Evolutionary conservation across 352 stramenopile species (phyloP).

Genomic region (Phytophthora tubulina): DNA sequence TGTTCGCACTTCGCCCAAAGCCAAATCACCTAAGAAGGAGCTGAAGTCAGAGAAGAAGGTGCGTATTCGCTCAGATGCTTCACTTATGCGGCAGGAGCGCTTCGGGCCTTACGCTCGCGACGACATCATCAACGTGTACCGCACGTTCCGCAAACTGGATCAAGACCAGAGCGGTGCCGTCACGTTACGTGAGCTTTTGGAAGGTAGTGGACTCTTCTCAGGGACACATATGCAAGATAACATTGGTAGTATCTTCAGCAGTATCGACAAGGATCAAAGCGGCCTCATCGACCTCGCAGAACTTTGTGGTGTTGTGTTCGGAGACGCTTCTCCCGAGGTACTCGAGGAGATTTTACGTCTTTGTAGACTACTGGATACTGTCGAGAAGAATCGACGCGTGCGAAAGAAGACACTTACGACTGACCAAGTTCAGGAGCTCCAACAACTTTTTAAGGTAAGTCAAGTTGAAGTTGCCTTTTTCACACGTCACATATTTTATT

Average conservation of each 20-base stretch:
- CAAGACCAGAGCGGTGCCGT: constrained; percentile 75
- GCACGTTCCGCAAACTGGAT: constrained; percentile 79
- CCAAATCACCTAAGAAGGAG: constrained; percentile 26
- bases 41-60: constrained; percentile 63
- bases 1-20: constrained; percentile 11
- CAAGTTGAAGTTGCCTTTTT: constrained; percentile 42
- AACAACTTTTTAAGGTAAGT: constrained; percentile 65
- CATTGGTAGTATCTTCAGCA: constrained; percentile 79
- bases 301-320: constrained; percentile 69
- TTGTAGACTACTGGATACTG: constrained; percentile 58
- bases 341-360: constrained; percentile 69
- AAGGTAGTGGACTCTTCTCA: constrained; percentile 67
- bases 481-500: constrained; percentile 32
- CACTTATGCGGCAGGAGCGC: constrained; percentile 66
- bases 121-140: constrained; percentile 77
- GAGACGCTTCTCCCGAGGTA: constrained; percentile 47
- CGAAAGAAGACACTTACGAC: constrained; percentile 65
- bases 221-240: constrained; percentile 76
- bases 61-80: constrained; percentile 66
- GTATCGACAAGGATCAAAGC: constrained; percentile 80
- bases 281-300: constrained; percentile 79
- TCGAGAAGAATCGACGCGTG: constrained; percentile 59
- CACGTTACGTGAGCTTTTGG: constrained; percentile 67
- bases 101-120: constrained; percentile 76
- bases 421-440: constrained; percentile 69